These are phyloP conservation scores for Lasiosphaeria hispida DNA, from an alignment of 495 filamentous ascomycete species.

Conservation along the genomic window DNA sequence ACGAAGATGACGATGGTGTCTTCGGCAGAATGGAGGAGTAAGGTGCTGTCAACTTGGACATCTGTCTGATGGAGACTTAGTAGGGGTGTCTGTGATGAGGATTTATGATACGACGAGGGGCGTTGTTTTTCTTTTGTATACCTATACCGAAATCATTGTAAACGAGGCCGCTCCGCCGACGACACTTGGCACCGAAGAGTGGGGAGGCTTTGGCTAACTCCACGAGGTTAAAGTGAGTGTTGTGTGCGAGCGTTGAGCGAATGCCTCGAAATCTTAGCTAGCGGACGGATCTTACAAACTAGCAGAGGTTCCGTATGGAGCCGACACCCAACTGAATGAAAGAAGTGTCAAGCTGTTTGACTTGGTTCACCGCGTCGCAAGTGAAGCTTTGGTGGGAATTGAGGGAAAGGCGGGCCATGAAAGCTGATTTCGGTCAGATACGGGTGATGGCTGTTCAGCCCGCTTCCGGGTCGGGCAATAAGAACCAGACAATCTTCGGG, in stretches of 20 bases:
- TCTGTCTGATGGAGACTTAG: background rate
- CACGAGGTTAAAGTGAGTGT: constrained; percentile 63
- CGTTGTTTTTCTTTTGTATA: constrained; percentile 43
- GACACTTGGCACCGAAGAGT: constrained; percentile 59
- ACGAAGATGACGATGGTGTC: constrained; percentile 91
- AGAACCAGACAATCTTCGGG: too few species aligned
- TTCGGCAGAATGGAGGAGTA: constrained; percentile 96
- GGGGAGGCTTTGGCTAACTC: constrained; percentile 39
- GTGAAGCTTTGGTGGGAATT: too few species aligned
- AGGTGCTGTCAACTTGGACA: constrained; percentile 21
- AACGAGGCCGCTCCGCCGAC: constrained; percentile 55
- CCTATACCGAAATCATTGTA: constrained; percentile 43
- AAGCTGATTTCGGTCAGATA: too few species aligned
- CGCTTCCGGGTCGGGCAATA: too few species aligned
- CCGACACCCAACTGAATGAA: background rate
- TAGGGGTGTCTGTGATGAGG: constrained; percentile 3
- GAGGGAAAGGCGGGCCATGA: too few species aligned
- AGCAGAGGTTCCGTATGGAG: background rate
- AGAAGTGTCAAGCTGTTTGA: background rate
- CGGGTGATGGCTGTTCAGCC: too few species aligned
- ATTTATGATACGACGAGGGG: constrained; percentile 30
- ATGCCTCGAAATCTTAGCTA: constrained; percentile 37
- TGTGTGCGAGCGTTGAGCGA: constrained; percentile 58
- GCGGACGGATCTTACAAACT: constrained; percentile 11
- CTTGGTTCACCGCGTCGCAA: too few species aligned